Evolutionary conservation across 495 filamentous ascomycete species (phyloP), one percentile per base, ranked within the genome.

Genomic region (Extremus antarcticus): DNA sequence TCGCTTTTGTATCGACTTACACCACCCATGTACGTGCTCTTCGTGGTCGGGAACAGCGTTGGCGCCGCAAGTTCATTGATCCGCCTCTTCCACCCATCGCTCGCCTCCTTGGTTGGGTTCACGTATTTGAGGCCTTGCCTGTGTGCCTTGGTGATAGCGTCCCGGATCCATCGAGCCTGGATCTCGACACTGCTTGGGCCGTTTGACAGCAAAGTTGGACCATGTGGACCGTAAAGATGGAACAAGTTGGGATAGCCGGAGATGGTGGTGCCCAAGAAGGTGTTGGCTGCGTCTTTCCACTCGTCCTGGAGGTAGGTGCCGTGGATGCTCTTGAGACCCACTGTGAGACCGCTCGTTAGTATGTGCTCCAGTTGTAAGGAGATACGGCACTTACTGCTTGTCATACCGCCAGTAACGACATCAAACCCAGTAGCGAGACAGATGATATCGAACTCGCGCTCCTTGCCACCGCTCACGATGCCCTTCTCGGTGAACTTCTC

Each of bases 351-450:
- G 29, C 35, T 40, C n/a, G n/a, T n/a, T n/a, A n/a, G n/a, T n/a
- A n/a, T n/a, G n/a, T n/a, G n/a, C n/a, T n/a, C n/a, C n/a, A n/a
- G n/a, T n/a, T n/a, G n/a, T n/a, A n/a, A n/a, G n/a, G n/a, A n/a
- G n/a, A n/a, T n/a, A n/a, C n/a, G 29, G 29, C 29, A 65, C 61
- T 0, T 71, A 67, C 29, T 35, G 29, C 29, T 35, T 4, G 29
- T 35, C 29, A 35, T 35, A 79, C 81, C 68, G 9, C 74, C 76
- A 0, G 74, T 78, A 8, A 74, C 69, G 11, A 69, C 71, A 59
- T 80, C 78, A 57, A 80, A 82, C 0, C 78, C 78, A 3, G 78
- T 82, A 10, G 78, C 78, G 50, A 79, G 61, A 46, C 71, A 71
- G 54, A 82, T 69, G 20, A 78, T 62, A 57, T 81, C 78, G 43